These are phyloP conservation scores for Phaseolus coccineus DNA, from an alignment of 331 rosid genomes.

Conservation along the genomic window DNA sequence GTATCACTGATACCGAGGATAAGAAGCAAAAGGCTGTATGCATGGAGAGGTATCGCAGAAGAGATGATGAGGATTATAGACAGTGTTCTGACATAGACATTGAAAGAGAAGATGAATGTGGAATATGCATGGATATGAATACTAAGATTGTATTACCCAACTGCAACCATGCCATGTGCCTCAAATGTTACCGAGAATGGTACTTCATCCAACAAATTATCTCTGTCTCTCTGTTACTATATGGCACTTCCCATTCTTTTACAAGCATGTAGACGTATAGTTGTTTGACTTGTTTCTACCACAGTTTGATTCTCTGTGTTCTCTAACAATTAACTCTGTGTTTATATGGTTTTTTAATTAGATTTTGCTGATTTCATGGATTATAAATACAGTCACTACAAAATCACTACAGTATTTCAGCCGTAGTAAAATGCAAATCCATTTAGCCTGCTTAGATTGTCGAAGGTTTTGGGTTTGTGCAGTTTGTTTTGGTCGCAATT, in stretches of 20 bases:
- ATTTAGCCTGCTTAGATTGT: conserved; percentile 15
- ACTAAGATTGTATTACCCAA: conserved; percentile 91
- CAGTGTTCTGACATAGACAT: conserved; percentile 71
- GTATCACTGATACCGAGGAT: conserved; percentile 89
- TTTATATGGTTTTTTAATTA: not conserved
- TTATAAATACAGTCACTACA: not conserved
- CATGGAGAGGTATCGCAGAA: conserved; percentile 88
- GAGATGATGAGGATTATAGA: conserved; percentile 75
- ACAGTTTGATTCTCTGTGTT: not conserved
- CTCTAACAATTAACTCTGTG: not conserved
- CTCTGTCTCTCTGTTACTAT: not conserved
- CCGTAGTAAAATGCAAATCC: conserved; percentile 18
- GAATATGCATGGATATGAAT: conserved; percentile 93
- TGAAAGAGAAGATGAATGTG: conserved; percentile 98
- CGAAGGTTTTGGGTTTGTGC: conserved; percentile 31
- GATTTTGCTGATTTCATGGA: conserved; percentile 16
- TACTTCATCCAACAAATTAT: conserved; percentile 35
- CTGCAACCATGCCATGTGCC: conserved; percentile 97
- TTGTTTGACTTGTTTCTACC: conserved; percentile 24
- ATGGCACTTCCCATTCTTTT: not conserved
- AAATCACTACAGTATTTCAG: not conserved
- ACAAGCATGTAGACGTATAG: not conserved
- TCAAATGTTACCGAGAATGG: conserved; percentile 96
- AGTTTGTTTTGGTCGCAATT: not conserved
- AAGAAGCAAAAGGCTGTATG: conserved; percentile 87